phyloP scores from a whole-genome alignment of 116 monocot species.

The Zostera marina region DNA sequence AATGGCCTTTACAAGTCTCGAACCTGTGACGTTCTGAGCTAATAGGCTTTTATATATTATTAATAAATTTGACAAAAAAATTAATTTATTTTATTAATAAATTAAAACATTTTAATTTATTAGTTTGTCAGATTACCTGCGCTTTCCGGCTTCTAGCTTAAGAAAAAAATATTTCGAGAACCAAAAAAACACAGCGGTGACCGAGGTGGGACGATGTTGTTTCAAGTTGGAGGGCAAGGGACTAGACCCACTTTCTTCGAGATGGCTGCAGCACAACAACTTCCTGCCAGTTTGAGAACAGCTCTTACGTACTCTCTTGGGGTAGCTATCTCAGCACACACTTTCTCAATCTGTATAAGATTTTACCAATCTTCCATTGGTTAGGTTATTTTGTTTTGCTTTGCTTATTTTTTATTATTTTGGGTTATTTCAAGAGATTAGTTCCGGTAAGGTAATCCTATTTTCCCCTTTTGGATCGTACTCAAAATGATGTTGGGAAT shows the following conservation, averaged over 20 bases:
- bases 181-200: not conserved
- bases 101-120: no score
- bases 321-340: slow-evolving; percentile 23
- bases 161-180: no score
- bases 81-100: no score
- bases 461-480: no score
- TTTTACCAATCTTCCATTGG: not conserved
- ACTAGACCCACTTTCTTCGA: slow-evolving; percentile 98
- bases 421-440: no score
- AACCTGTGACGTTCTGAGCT: slow-evolving; percentile 91
- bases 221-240: slow-evolving; percentile 97
- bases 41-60: slow-evolving; percentile 46
- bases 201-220: slow-evolving; percentile 39
- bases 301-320: slow-evolving; percentile 89
- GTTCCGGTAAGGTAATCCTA: no score
- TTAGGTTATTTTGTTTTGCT: no score
- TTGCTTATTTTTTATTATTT: no score
- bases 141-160: no score
- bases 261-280: slow-evolving; percentile 99
- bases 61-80: no score
- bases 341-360: not conserved
- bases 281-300: slow-evolving; percentile 79
- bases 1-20: slow-evolving; percentile 74
- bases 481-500: no score
- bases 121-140: no score